These are phyloP conservation scores for Aspergillus viridinutans DNA, from an alignment of 2,329 filamentous ascomycete species.

Conservation along the genomic window DNA sequence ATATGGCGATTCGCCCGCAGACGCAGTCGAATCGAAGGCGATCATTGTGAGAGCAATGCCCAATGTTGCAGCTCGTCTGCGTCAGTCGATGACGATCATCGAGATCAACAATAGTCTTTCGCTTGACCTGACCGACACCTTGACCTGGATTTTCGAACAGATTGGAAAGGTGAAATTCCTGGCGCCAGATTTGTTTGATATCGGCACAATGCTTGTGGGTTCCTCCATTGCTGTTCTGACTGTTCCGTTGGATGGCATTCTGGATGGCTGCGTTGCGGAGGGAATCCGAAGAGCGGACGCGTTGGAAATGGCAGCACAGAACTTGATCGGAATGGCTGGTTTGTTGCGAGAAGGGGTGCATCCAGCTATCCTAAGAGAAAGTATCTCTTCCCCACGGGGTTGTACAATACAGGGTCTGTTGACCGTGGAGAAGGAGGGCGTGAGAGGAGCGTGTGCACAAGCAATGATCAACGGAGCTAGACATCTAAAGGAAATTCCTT, in stretches of 20 bases:
- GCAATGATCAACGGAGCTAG: constrained; percentile 40
- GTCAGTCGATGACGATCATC: constrained; percentile 48
- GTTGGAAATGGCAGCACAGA: constrained; percentile 59
- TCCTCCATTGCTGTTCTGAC: constrained; percentile 58
- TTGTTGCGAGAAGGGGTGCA: constrained; percentile 57
- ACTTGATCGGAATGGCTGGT: constrained; percentile 54
- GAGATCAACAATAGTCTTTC: constrained; percentile 42
- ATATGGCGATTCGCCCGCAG: constrained; percentile 7
- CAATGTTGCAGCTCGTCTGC: constrained; percentile 44
- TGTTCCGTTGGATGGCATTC: constrained; percentile 56
- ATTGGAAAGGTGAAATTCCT: constrained; percentile 48
- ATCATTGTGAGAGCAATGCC: constrained; percentile 42
- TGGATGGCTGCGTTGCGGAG: constrained; percentile 61
- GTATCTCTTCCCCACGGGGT: constrained; percentile 58
- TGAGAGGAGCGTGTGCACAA: constrained; percentile 52
- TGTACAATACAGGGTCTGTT: constrained; percentile 60
- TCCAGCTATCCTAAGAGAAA: constrained; percentile 57
- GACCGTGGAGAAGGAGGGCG: constrained; percentile 54
- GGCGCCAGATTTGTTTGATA: constrained; percentile 51
- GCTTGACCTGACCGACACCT: constrained; percentile 29
- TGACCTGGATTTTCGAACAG: constrained; percentile 50
- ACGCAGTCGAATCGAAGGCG: constrained; percentile 2
- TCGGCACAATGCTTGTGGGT: constrained; percentile 55
- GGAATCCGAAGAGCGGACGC: constrained; percentile 57
- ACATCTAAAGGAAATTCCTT: constrained; percentile 20